These are phyloP conservation scores for Lentinus polychrous DNA, from an alignment of 1,284 basidiomycete genomes.

Conservation along the genomic window DNA sequence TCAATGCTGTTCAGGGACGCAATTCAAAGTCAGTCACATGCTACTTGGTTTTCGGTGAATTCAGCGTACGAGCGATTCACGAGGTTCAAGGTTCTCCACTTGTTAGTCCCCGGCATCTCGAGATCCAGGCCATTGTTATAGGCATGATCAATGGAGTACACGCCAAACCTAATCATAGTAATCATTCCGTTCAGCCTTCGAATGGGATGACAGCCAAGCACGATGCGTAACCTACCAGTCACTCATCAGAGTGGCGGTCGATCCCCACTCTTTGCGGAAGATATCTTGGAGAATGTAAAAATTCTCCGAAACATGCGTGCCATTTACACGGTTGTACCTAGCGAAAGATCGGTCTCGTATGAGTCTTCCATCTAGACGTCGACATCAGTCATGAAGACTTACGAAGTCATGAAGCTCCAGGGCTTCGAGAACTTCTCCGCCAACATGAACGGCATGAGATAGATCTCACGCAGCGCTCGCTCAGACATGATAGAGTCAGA, in stretches of 20 bases:
- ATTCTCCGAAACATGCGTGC: constrained; percentile 68
- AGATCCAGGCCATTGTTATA: constrained; percentile 75
- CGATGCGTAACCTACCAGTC: constrained; percentile 51
- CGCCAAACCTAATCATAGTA: constrained; percentile 44
- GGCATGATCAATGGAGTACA: constrained; percentile 57
- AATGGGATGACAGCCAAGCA: background rate
- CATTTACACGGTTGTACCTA: constrained; percentile 67
- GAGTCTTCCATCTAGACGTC: background rate
- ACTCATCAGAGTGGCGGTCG: constrained; percentile 67
- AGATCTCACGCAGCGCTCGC: constrained; percentile 75
- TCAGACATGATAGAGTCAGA: constrained; percentile 58
- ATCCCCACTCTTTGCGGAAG: constrained; percentile 73
- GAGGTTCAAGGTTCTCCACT: constrained; percentile 61
- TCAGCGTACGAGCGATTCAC: constrained; percentile 44
- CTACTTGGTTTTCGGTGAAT: background rate
- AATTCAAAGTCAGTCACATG: background rate
- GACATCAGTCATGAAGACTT: constrained; percentile 29
- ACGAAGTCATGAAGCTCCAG: constrained; percentile 72
- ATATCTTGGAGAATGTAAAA: constrained; percentile 53
- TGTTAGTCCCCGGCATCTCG: constrained; percentile 73
- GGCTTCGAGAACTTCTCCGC: constrained; percentile 66
- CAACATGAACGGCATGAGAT: constrained; percentile 72
- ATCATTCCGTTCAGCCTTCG: background rate
- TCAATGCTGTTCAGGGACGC: constrained; percentile 28
- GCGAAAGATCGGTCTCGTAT: background rate